Percentiles rank a stretch among this genome's conserved stretches.
These are phyloP conservation scores for Phytopythium delawarense DNA, from an alignment of 352 stramenopile genomes.

Conservation along the genomic window DNA sequence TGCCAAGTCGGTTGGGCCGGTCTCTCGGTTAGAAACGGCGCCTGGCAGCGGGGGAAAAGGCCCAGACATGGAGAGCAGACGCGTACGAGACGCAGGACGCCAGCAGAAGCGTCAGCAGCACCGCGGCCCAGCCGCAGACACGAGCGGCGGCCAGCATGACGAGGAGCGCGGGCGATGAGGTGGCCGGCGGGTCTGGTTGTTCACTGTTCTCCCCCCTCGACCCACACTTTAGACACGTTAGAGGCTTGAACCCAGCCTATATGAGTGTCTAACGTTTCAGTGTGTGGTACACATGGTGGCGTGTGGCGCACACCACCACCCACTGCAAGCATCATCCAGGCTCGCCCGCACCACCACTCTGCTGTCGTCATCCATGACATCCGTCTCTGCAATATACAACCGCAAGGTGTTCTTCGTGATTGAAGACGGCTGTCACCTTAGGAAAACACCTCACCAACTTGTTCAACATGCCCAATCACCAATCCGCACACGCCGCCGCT, in stretches of 20 bases:
- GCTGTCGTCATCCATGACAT: not conserved
- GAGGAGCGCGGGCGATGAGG: not conserved
- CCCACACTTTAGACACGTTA: not conserved
- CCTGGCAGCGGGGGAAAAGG: not conserved
- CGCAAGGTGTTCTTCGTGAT: not conserved
- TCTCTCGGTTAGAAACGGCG: not conserved
- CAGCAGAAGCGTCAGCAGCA: slow-evolving; percentile 22
- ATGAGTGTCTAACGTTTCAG: too few species aligned
- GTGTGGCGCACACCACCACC: not conserved
- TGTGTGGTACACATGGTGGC: not conserved
- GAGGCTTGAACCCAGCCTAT: not conserved
- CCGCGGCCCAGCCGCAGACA: not conserved
- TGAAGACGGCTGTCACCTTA: not conserved
- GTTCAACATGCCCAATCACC: slow-evolving; percentile 7
- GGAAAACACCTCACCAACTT: not conserved
- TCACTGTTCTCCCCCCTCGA: not conserved
- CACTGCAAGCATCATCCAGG: not conserved
- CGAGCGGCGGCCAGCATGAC: slow-evolving; percentile 1
- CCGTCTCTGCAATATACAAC: not conserved
- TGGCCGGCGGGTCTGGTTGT: not conserved
- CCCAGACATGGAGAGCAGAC: not conserved
- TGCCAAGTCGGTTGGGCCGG: slow-evolving; percentile 1
- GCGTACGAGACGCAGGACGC: slow-evolving; percentile 15
- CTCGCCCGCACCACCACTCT: not conserved
- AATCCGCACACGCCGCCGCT: slow-evolving; percentile 1